These are phyloP conservation scores for Talaromyces amestolkiae DNA, from an alignment of 2,329 filamentous ascomycete genomes.

Conservation along the genomic window DNA sequence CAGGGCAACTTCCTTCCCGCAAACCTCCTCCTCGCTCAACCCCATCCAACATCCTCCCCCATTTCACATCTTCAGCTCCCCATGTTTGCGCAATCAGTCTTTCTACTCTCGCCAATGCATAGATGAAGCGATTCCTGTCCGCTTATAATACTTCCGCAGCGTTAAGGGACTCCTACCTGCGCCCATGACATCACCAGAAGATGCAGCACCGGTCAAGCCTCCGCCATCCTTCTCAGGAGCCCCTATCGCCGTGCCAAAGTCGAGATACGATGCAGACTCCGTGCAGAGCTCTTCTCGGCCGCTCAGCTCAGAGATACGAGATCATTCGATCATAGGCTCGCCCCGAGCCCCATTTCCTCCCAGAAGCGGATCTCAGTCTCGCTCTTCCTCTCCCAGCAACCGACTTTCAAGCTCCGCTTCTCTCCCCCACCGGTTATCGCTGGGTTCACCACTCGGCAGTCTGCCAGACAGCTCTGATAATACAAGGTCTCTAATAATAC, in stretches of 20 bases:
- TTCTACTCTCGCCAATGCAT: constrained; percentile 18
- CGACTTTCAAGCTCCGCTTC: constrained; percentile 56
- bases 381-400: constrained; percentile 65
- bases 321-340: constrained; percentile 56
- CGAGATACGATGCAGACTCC: constrained; percentile 49
- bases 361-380: constrained; percentile 57
- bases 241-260: constrained; percentile 60
- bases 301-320: constrained; percentile 45
- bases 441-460: constrained; percentile 51
- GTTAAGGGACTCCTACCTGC: constrained; percentile 25
- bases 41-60: background rate
- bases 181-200: constrained; percentile 67
- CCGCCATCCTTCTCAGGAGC: constrained; percentile 68
- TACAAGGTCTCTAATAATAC: constrained; percentile 66
- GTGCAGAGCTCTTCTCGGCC: constrained; percentile 50
- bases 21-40: background rate
- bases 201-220: constrained; percentile 65
- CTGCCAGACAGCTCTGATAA: constrained; percentile 55
- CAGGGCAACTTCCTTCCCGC: constrained; percentile 6
- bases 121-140: constrained; percentile 20
- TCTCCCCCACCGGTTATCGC: constrained; percentile 47
- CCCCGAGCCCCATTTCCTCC: constrained; percentile 56
- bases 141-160: constrained; percentile 6
- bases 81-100: background rate
- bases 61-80: background rate